Evolutionary conservation across 495 filamentous ascomycete species (phyloP).

Genomic region (Hypoxylon fragiforme): DNA sequence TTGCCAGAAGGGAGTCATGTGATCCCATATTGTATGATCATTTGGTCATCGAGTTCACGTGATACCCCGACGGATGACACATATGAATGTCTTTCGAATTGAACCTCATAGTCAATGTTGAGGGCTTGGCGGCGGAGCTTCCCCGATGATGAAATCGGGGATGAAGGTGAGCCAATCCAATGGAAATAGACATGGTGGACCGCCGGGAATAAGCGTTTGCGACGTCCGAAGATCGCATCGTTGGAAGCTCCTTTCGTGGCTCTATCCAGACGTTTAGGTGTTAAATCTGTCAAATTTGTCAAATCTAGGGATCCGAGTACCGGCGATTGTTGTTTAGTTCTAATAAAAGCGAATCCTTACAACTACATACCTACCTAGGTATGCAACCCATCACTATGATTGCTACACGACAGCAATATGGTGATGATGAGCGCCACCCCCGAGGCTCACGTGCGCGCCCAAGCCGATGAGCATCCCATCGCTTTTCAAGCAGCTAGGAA

Average conservation of each 20-base stretch:
- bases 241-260: constrained; percentile 1
- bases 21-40: too few species aligned
- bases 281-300: not conserved
- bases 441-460: constrained; percentile 5
- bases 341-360: not conserved
- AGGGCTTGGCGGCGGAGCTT: constrained; percentile 8
- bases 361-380: too few species aligned
- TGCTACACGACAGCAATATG: not conserved
- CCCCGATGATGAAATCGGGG: constrained; percentile 23
- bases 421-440: constrained; percentile 8
- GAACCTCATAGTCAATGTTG: too few species aligned
- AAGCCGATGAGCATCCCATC: constrained; percentile 24
- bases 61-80: too few species aligned
- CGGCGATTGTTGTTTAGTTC: not conserved
- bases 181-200: constrained; percentile 11
- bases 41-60: too few species aligned
- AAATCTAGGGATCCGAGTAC: not conserved
- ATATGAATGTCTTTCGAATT: too few species aligned
- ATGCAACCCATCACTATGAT: constrained; percentile 2
- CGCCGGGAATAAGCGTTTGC: constrained; percentile 15
- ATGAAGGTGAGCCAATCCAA: constrained; percentile 21
- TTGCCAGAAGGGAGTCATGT: too few species aligned
- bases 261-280: not conserved
- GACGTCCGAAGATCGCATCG: constrained; percentile 11
- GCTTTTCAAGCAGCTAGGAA: constrained; percentile 8